A percentile compares a stretch with the other conserved stretches of the same genome.
These are phyloP conservation scores for Ettlia oleoabundans DNA, from an alignment of 139 green algal genomes.

Conservation along the genomic window DNA sequence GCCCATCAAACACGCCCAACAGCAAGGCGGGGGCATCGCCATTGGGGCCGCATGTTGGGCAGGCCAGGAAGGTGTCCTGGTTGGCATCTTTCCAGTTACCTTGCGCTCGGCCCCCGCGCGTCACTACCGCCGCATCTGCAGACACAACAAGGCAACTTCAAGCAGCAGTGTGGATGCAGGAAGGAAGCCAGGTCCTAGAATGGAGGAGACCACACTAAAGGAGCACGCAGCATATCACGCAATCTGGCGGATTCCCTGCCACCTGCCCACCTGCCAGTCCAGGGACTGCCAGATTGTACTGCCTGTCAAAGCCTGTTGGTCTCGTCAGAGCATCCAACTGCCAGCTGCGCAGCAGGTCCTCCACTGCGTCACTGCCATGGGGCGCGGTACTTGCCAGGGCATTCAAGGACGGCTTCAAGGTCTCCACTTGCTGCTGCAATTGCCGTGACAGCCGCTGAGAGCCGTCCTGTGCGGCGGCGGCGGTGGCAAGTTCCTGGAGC, in stretches of 20 bases:
- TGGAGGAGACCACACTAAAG: too few species aligned
- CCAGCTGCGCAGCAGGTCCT: not conserved
- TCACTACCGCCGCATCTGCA: slow-evolving; percentile 8
- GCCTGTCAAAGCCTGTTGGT: not conserved
- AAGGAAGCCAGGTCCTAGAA: too few species aligned
- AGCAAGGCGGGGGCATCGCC: not conserved
- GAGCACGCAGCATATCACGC: too few species aligned
- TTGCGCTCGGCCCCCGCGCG: not conserved
- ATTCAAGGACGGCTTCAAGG: not conserved
- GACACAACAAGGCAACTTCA: too few species aligned
- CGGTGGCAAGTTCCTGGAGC: not conserved
- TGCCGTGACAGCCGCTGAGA: not conserved
- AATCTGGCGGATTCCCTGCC: too few species aligned
- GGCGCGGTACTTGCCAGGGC: too few species aligned
- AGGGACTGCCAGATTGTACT: not conserved
- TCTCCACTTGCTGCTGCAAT: not conserved
- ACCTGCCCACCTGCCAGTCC: not conserved
- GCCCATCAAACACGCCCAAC: slow-evolving; percentile 4
- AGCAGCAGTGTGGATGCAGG: too few species aligned
- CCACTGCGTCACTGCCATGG: not conserved
- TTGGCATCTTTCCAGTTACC: slow-evolving; percentile 1
- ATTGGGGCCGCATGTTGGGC: not conserved
- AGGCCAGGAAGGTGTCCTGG: slow-evolving; percentile 14
- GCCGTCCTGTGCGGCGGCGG: not conserved
- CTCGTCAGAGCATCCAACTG: not conserved